Evolutionary conservation across 306 rosid genomes (phyloP).

Genomic region (Coriaria nepalensis): DNA sequence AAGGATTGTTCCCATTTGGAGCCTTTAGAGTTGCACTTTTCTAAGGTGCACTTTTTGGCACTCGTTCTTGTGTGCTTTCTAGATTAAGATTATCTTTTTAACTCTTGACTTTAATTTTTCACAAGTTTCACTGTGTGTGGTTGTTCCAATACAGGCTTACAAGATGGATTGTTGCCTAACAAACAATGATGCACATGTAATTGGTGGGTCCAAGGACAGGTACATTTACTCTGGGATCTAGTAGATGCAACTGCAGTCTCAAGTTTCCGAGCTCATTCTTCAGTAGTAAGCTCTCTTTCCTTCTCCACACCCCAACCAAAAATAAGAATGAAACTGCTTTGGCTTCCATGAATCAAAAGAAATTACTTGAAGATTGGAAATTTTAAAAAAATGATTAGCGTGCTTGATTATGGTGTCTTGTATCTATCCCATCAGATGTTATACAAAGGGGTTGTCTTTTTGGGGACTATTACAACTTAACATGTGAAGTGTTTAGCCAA

Average conservation of each 20-base stretch:
- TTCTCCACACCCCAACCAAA: background rate
- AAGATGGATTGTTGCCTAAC: slow-evolving; percentile 93
- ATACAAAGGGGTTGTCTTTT: too few species aligned
- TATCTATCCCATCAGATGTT: too few species aligned
- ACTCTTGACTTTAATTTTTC: slow-evolving; percentile 3
- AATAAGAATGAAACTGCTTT: too few species aligned
- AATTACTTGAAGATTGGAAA: too few species aligned
- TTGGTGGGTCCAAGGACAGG: slow-evolving; percentile 93
- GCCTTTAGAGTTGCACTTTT: too few species aligned
- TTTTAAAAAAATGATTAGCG: background rate
- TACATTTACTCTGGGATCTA: slow-evolving; percentile 78
- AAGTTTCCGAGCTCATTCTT: slow-evolving; percentile 65
- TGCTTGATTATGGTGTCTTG: background rate
- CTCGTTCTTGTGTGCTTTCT: slow-evolving; percentile 7
- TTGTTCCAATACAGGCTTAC: slow-evolving; percentile 42
- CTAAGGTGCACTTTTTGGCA: too few species aligned
- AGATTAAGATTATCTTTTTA: background rate
- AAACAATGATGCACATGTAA: slow-evolving; percentile 74
- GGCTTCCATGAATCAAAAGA: too few species aligned
- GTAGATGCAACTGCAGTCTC: slow-evolving; percentile 79
- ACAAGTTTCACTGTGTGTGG: slow-evolving; percentile 10
- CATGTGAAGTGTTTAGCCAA: too few species aligned
- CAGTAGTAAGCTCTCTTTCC: slow-evolving; percentile 45
- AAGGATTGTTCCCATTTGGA: too few species aligned
- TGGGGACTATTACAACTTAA: too few species aligned